Evolutionary conservation across 2,329 filamentous ascomycete genomes (phyloP), one percentile per base, ranked within the genome.

Genomic region (Curvularia lunata): DNA sequence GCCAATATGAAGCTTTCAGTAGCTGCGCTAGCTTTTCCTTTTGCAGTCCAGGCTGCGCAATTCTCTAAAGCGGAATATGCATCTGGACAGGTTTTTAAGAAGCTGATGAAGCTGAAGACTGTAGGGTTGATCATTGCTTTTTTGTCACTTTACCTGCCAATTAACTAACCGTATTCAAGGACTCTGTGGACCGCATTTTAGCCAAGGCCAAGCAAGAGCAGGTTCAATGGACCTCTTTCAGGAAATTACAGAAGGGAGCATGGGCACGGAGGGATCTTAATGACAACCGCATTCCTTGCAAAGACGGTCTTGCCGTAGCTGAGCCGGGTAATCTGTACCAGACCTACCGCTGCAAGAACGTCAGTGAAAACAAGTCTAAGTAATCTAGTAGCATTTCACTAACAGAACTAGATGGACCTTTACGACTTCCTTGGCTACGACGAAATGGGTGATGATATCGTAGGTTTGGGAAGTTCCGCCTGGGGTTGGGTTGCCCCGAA

Each of bases 341-440:
- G 58, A 69, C 65, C 30, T 69, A 66, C 61, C 66, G 67, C 41
- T 69, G 67, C 55, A 60, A 69, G 52, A 69, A 69, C 52, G 61
- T 62, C 1, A 48, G 59, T 46, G 47, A 10, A 13, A 2, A 8
- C 25, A 9, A 18, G 37, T 1, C 2, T 0, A 25, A 6, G 7
- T 10, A 2, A 23, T 2, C n/a, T 12, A n/a, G 37, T 12, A 28
- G 18, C 6, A 5, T 6, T 4, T 13, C 23, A 64, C 74, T 83
- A 19, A 63, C 34, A 30, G 3, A 7, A 19, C 8, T 54, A 71
- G 74, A 77, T 85, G n/a, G 84, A 86, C 61, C 77, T 85, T 1
- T 83, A 85, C 66, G 81, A 84, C 66, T 86, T 86, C 70, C 72
- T 83, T 28, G 81, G 78, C 55, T 84, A 86, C 60, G 79, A 79